Evolutionary conservation across 805 yeast species (phyloP).

Genomic region (Cyberlindnera euphorbiiphila): DNA sequence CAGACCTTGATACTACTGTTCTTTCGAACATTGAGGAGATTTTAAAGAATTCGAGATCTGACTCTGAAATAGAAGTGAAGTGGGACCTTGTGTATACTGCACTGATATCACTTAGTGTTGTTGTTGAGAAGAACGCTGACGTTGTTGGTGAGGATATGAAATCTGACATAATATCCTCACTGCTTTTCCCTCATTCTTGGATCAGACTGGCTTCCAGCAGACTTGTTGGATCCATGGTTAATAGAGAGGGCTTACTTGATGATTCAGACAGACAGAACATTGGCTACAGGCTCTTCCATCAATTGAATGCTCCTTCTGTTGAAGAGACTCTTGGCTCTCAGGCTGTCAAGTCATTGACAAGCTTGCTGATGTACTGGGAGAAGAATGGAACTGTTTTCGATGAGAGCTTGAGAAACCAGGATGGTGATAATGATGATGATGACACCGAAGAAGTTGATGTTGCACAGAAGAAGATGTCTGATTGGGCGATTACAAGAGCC

Average conservation of each 20-base stretch:
- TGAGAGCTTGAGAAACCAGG: conserved; percentile 19
- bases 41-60: conserved; percentile 34
- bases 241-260: conserved; percentile 34
- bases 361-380: conserved; percentile 59
- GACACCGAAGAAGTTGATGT: conserved; percentile 22
- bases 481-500: conserved; percentile 61
- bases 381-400: conserved; percentile 35
- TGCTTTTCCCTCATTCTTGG: conserved; percentile 91
- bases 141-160: conserved; percentile 33
- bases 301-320: conserved; percentile 74
- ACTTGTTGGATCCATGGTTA: conserved; percentile 49
- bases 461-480: conserved; percentile 36
- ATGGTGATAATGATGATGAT: conserved; percentile 23
- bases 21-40: conserved; percentile 32
- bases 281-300: conserved; percentile 67
- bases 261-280: conserved; percentile 58
- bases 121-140: conserved; percentile 33
- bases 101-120: conserved; percentile 45
- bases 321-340: conserved; percentile 60
- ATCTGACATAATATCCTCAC: conserved; percentile 42
- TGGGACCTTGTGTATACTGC: conserved; percentile 82
- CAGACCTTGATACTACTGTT: conserved; percentile 40
- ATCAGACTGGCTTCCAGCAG: conserved; percentile 67
- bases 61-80: conserved; percentile 40
- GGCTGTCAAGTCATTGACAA: conserved; percentile 61